Evolutionary conservation across 2,329 filamentous ascomycete species (phyloP).

Genomic region (Chlorencoelia australis): DNA sequence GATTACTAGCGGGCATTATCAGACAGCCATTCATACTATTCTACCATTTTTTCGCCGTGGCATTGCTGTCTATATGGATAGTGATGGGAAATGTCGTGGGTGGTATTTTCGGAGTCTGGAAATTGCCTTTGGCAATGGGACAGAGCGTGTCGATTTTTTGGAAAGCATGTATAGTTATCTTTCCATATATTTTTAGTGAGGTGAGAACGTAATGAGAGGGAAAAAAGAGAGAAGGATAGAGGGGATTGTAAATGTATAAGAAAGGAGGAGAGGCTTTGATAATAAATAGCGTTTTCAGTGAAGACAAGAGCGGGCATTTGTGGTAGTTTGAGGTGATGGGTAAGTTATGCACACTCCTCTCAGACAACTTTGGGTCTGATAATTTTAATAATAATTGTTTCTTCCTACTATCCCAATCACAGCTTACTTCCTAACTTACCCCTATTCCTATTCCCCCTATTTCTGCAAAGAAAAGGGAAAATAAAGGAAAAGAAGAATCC

Average conservation of each 20-base stretch:
- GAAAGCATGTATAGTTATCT: slow-evolving; percentile 72
- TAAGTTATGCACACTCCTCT: too few species aligned
- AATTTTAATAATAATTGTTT: too few species aligned
- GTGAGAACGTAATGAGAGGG: slow-evolving; percentile 28
- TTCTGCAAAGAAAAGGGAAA: too few species aligned
- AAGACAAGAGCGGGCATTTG: too few species aligned
- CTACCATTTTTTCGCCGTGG: slow-evolving; percentile 91
- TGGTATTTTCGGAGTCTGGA: slow-evolving; percentile 39
- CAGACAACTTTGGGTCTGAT: too few species aligned
- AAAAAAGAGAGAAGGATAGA: neutral
- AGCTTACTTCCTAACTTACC: too few species aligned
- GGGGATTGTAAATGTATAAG: neutral
- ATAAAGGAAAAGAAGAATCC: too few species aligned
- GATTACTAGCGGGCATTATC: slow-evolving; percentile 73
- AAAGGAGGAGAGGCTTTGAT: neutral
- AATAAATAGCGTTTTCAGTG: too few species aligned
- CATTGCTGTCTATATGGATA: slow-evolving; percentile 75
- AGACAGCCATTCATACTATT: slow-evolving; percentile 68
- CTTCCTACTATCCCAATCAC: too few species aligned
- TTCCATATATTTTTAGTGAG: slow-evolving; percentile 72
- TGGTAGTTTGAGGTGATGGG: too few species aligned
- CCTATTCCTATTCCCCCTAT: too few species aligned
- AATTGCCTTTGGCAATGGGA: slow-evolving; percentile 53
- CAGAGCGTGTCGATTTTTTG: slow-evolving; percentile 63
- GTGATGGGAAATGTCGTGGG: slow-evolving; percentile 35